phyloP scores from a whole-genome alignment of 1,284 basidiomycete genomes.

The Tilletia walkeri region DNA sequence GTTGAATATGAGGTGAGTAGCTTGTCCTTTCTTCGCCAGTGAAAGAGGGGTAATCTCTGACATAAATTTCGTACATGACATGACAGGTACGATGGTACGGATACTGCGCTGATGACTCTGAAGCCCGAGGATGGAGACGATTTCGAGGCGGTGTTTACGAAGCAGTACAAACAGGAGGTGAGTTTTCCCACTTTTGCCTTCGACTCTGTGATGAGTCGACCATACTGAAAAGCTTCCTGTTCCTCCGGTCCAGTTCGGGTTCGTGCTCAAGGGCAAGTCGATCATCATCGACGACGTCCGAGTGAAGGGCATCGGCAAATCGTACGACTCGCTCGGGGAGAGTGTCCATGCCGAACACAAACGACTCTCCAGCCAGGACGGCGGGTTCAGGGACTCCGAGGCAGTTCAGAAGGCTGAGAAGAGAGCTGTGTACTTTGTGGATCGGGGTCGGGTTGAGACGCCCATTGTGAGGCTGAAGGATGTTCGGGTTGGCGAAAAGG shows the following conservation, averaged over 20 bases:
- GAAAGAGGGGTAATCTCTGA: background rate
- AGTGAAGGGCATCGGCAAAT: conserved; percentile 75
- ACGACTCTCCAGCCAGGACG: conserved; percentile 21
- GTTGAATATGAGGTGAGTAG: conserved; percentile 81
- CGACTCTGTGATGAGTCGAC: conserved; percentile 12
- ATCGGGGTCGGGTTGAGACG: conserved; percentile 71
- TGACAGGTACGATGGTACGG: conserved; percentile 63
- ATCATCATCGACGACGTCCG: conserved; percentile 90
- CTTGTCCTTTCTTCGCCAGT: background rate
- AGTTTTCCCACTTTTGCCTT: conserved; percentile 6
- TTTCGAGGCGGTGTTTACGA: conserved; percentile 73
- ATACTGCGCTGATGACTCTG: conserved; percentile 84
- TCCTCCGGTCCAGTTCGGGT: conserved; percentile 74
- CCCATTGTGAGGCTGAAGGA: conserved; percentile 73
- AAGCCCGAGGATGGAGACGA: conserved; percentile 66
- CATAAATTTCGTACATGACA: too few relatives aligned
- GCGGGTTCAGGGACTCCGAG: conserved; percentile 60
- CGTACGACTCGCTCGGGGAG: conserved; percentile 76
- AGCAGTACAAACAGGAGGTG: conserved; percentile 53
- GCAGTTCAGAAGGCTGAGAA: conserved; percentile 50
- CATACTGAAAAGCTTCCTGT: background rate
- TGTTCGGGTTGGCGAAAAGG: conserved; percentile 68
- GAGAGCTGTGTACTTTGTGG: conserved; percentile 74
- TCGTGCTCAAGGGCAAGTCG: conserved; percentile 73
- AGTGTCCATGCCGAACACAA: conserved; percentile 71